These are phyloP conservation scores for Fraxinus nigra DNA, from an alignment of 305 asterid genomes.

Conservation along the genomic window DNA sequence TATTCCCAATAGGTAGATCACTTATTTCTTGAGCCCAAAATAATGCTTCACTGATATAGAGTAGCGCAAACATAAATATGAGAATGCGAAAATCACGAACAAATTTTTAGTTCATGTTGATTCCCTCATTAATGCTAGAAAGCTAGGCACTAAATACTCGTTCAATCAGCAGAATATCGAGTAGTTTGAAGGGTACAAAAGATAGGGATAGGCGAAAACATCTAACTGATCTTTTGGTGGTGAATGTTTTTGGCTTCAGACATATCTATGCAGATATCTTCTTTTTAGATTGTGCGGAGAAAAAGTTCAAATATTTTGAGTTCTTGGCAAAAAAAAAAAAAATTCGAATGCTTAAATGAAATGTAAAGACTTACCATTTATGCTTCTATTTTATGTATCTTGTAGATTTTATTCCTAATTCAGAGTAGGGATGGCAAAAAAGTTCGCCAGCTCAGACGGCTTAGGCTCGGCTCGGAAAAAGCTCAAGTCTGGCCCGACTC, in stretches of 20 bases:
- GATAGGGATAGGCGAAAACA: background rate
- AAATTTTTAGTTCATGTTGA: background rate
- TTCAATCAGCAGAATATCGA: background rate
- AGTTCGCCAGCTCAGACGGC: too few species aligned
- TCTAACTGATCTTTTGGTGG: background rate
- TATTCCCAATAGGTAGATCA: slow-evolving; percentile 59
- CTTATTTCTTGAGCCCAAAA: background rate
- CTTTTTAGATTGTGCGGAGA: background rate
- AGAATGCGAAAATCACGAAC: background rate
- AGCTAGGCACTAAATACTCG: background rate
- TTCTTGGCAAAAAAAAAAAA: background rate
- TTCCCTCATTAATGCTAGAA: background rate
- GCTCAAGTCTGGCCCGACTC: too few species aligned
- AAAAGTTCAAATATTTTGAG: background rate
- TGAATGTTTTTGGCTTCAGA: background rate
- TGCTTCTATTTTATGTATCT: background rate
- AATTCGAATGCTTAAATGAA: background rate
- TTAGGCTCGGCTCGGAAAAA: too few species aligned
- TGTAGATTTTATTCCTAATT: background rate
- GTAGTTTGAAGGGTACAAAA: background rate
- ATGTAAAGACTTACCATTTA: background rate
- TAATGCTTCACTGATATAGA: background rate
- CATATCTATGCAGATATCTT: background rate
- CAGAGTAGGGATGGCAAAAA: too few species aligned
- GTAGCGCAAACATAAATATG: background rate